Conservation (phyloP, 2,329 filamentous ascomycete genomes). For the Amesomyces nigricolor region DNA sequence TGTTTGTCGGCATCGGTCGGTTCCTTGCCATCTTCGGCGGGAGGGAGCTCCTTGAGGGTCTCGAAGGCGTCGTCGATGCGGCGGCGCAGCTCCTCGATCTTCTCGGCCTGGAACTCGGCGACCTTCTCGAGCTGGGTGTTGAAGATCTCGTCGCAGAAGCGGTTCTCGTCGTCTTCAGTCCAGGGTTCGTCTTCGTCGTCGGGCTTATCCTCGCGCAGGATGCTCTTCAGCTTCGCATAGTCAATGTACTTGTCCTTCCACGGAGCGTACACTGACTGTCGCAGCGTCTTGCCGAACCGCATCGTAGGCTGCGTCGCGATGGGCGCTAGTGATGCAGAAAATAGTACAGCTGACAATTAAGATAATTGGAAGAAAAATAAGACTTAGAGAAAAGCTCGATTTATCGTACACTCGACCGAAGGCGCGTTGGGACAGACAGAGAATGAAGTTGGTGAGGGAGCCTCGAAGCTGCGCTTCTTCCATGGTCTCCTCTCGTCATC, state of each 20-base stretch:
- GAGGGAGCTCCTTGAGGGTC: conserved; percentile 73
- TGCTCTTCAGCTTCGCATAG: conserved; percentile 84
- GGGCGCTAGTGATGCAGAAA: neutral
- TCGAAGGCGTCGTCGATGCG: conserved; percentile 54
- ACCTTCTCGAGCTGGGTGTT: conserved; percentile 96
- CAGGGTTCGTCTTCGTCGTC: conserved; percentile 62
- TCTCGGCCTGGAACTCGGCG: conserved; percentile 77
- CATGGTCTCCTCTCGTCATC: neutral
- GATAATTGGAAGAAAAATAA: neutral
- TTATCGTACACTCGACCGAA: no score
- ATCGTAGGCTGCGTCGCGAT: conserved; percentile 44
- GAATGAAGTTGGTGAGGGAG: no score
- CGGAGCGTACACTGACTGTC: conserved; percentile 70
- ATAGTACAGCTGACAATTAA: neutral
- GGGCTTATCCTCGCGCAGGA: conserved; percentile 70
- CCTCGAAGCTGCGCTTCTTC: neutral
- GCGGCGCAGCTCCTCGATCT: conserved; percentile 54
- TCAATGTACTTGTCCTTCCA: conserved; percentile 96
- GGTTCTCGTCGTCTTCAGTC: conserved; percentile 91
- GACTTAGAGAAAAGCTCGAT: neutral
- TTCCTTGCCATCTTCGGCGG: conserved; percentile 47
- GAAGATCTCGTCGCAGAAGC: conserved; percentile 90
- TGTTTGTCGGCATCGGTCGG: conserved; percentile 45
- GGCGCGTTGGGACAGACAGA: no score
- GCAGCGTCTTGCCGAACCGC: conserved; percentile 89